Conservation (phyloP, 1,284 basidiomycete species). For the Takashimella tepidaria region DNA sequence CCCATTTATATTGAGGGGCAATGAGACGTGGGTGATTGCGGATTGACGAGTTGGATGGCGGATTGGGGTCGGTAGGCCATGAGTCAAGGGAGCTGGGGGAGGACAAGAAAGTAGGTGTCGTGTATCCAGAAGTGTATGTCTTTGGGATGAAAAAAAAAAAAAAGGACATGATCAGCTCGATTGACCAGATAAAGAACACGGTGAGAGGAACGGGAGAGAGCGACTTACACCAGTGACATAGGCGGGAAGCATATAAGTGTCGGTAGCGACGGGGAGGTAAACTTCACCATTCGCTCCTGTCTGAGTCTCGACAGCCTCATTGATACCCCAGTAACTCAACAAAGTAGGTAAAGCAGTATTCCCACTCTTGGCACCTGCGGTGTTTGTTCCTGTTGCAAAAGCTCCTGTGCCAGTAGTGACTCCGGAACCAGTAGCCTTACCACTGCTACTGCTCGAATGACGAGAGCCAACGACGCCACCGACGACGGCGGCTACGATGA, state of each 20-base stretch:
- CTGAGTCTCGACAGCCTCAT: constrained; percentile 29
- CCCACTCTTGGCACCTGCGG: constrained; percentile 33
- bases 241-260: constrained; percentile 72
- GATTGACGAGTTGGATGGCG: constrained; percentile 58
- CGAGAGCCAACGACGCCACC: constrained; percentile 69
- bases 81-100: constrained; percentile 53
- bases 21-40: constrained; percentile 83
- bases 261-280: constrained; percentile 55
- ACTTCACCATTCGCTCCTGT: constrained; percentile 39
- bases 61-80: constrained; percentile 73
- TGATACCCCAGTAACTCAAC: constrained; percentile 18
- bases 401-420: neutral
- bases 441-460: constrained; percentile 47
- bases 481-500: constrained; percentile 70
- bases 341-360: constrained; percentile 33
- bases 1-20: constrained; percentile 88
- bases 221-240: constrained; percentile 75
- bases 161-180: too few species aligned
- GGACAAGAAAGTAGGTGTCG: constrained; percentile 64
- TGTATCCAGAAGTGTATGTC: constrained; percentile 75
- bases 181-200: constrained; percentile 13
- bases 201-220: neutral
- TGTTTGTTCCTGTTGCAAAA: constrained; percentile 27
- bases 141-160: constrained; percentile 37
- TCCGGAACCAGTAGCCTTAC: neutral